A percentile compares a stretch with the other conserved stretches of the same genome.
These are phyloP conservation scores for Aurantiochytrium sp. DNA, from an alignment of 108 stramenopile genomes.

Conservation along the genomic window DNA sequence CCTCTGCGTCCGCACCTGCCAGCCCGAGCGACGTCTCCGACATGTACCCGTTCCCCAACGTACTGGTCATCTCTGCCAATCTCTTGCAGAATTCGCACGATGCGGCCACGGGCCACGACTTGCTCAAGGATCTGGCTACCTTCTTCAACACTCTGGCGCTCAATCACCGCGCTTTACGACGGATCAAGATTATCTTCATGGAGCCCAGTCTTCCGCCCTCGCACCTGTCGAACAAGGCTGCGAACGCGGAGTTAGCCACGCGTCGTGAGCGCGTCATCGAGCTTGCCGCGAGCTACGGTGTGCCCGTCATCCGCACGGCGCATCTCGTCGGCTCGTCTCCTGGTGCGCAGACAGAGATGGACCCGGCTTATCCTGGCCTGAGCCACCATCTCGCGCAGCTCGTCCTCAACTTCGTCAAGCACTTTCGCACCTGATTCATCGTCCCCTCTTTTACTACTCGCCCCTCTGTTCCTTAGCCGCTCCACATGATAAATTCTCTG, in stretches of 20 bases:
- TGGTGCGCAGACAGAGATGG: neutral
- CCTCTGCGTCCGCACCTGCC: no score
- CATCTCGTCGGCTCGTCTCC: neutral
- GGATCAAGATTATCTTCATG: neutral
- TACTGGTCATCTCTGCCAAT: neutral
- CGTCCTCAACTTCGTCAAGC: constrained; percentile 13
- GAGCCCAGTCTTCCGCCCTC: neutral
- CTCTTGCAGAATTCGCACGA: neutral
- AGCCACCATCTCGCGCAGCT: constrained; percentile 1
- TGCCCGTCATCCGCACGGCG: neutral
- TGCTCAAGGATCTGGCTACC: neutral
- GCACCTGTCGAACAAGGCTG: no score
- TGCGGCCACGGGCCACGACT: neutral
- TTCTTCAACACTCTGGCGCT: neutral
- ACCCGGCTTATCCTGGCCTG: neutral
- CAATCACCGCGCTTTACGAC: neutral
- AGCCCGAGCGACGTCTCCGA: no score
- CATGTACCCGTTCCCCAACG: neutral
- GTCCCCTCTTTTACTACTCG: neutral
- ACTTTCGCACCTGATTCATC: neutral
- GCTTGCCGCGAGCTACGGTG: neutral
- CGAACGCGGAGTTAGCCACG: no score
- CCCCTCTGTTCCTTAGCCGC: no score
- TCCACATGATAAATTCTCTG: no score
- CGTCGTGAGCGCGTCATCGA: neutral